Percentiles rank a stretch among this genome's conserved stretches.
Conservation (phyloP, 495 filamentous ascomycete genomes). For the Rhizodiscina lignyota region DNA sequence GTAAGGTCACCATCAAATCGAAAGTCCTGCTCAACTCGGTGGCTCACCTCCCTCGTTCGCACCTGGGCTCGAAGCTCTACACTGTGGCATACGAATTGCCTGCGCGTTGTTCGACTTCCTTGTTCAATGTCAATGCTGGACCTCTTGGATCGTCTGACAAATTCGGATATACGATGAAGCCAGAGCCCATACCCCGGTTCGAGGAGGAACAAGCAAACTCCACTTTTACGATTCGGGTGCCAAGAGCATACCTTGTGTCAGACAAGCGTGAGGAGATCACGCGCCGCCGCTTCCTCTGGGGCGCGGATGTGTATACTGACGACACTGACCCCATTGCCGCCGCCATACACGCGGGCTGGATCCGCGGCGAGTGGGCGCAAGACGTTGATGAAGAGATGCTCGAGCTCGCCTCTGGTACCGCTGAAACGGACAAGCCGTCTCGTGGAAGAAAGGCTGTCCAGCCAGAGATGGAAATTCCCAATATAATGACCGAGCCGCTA, state of each 20-base stretch:
- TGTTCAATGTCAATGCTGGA: slow-evolving; percentile 25
- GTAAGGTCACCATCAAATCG: slow-evolving; percentile 42
- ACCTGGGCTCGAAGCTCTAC: slow-evolving; percentile 60
- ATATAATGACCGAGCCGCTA: slow-evolving; percentile 26
- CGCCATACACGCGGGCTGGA: slow-evolving; percentile 84
- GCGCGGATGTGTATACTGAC: slow-evolving; percentile 85
- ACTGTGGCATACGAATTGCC: slow-evolving; percentile 31
- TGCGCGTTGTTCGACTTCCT: slow-evolving; percentile 22
- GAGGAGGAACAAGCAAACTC: slow-evolving; percentile 67
- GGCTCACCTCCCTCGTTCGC: slow-evolving; percentile 51
- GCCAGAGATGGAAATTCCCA: not conserved
- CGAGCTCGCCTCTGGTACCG: slow-evolving; percentile 30
- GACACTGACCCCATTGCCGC: slow-evolving; percentile 89
- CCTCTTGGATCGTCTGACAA: too few species aligned
- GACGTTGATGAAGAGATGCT: slow-evolving; percentile 55
- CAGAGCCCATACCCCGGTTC: slow-evolving; percentile 61
- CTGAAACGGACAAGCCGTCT: slow-evolving; percentile 7
- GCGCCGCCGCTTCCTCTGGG: slow-evolving; percentile 64
- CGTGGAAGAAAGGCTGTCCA: not conserved
- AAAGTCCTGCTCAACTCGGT: slow-evolving; percentile 58
- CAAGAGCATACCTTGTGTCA: slow-evolving; percentile 54
- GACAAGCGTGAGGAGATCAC: slow-evolving; percentile 67
- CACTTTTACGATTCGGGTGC: slow-evolving; percentile 74
- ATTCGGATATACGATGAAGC: slow-evolving; percentile 46
- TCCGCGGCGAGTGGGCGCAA: slow-evolving; percentile 71